Base-by-base conservation (phyloP, 2,329 filamentous ascomycete genomes). In the Monilinia fructigena region DNA sequence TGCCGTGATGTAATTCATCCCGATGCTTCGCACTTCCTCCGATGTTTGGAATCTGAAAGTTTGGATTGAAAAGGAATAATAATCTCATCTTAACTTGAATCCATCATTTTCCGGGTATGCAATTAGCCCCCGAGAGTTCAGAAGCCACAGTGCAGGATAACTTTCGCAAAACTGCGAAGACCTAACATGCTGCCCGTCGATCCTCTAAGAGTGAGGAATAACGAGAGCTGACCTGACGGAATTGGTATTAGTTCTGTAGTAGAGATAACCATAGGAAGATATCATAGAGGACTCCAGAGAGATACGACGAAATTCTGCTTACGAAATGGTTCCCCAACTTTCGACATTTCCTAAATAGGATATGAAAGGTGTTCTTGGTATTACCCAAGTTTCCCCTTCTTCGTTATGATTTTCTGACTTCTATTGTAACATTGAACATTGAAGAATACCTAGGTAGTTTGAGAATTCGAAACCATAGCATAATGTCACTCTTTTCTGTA, bases 1-100 rank as follows among this genome's bases (percentile, higher is more conserved):
- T 97, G 93, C 70, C 92, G 89, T 82, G 97, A 93, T 45, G 95
- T 97, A 77, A 99, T 78, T 98, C 94, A 79, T 99, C 95, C 94
- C 18, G 94, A 97, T 64, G 94, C 92, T 83, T 98, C n/a, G n/a
- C n/a, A n/a, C n/a, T n/a, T n/a, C n/a, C n/a, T n/a, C n/a, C n/a
- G n/a, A n/a, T n/a, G n/a, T n/a, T n/a, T n/a, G n/a, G n/a, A n/a
- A n/a, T n/a, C n/a, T n/a, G n/a, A n/a, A n/a, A n/a, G n/a, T 88
- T 88, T 52, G 87, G 86, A 70, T 79, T 87, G 77, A 98, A 98
- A 52, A 99, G 87, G 88, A 96, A 94, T 76, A 98, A 82, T 74
- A 99, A n/a, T n/a, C n/a, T n/a, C n/a, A n/a, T n/a, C n/a, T n/a
- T n/a, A n/a, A n/a, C n/a, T n/a, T n/a, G n/a, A n/a, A n/a, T n/a